Percentiles rank a stretch among this genome's conserved stretches.
Conservation (phyloP, 2,329 filamentous ascomycete species). For the Xylaria sp. region DNA sequence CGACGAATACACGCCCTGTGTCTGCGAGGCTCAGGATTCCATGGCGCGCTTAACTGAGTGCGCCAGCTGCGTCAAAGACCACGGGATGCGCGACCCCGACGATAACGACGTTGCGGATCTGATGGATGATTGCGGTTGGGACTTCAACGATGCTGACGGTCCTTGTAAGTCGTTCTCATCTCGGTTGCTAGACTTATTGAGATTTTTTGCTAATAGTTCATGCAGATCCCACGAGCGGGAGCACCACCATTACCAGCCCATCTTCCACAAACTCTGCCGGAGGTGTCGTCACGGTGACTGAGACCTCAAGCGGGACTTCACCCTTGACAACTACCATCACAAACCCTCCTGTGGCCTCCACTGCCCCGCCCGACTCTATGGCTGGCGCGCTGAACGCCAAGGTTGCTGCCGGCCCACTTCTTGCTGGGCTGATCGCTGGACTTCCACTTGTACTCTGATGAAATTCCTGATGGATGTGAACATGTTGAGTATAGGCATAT, state of each 20-base stretch:
- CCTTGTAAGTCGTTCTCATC: slow-evolving; percentile 28
- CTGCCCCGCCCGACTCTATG: slow-evolving; percentile 19
- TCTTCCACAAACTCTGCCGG: slow-evolving; percentile 5
- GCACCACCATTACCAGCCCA: slow-evolving; percentile 7
- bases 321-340: slow-evolving; percentile 15
- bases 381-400: slow-evolving; percentile 26
- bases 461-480: background rate
- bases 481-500: background rate
- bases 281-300: slow-evolving; percentile 16
- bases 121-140: slow-evolving; percentile 43
- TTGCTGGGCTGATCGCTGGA: slow-evolving; percentile 23
- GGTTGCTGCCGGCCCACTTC: slow-evolving; percentile 19
- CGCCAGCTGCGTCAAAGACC: slow-evolving; percentile 39
- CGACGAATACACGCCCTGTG: slow-evolving; percentile 36
- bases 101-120: slow-evolving; percentile 43
- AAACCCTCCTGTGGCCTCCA: background rate
- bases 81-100: slow-evolving; percentile 32
- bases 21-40: slow-evolving; percentile 33
- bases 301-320: slow-evolving; percentile 9
- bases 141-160: slow-evolving; percentile 33
- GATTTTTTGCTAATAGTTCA: slow-evolving; percentile 10
- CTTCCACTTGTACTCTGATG: slow-evolving; percentile 30
- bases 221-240: slow-evolving; percentile 28
- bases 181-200: background rate
- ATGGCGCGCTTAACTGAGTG: slow-evolving; percentile 36